Evolutionary conservation across 2,329 filamentous ascomycete genomes (phyloP), one percentile per base, ranked within the genome.

Genomic region (Beauveria caledonica): DNA sequence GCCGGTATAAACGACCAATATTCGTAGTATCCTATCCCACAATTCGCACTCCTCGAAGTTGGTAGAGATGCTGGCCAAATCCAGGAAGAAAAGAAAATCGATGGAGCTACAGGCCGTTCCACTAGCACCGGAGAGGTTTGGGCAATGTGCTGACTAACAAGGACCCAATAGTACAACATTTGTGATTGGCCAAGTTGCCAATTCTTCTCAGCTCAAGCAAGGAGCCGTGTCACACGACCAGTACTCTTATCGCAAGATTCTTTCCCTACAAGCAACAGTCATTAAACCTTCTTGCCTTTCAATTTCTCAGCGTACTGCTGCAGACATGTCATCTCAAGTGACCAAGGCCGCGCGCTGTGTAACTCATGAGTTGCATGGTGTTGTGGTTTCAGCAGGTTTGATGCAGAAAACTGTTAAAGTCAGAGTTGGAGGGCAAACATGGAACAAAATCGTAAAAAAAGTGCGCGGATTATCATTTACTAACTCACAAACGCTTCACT

Each of bases 341-440:
- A 71, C 71, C 21, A 74, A 72, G 63, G 75, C 75, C 39, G 74
- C 76, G 60, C 74, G 74, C 58, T 73, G 72, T 58, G 76, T 77
- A 54, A 78, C 76, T 56, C 78, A 79, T 62, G 78, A 84, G 68
- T 70, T 85, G 61, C 79, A 80, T 63, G 88, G 88, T 63, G 84
- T 93, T 45, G 90, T 93, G 25, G 83, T 92, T 54, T 90, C 88
- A 46, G 85, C 89, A 7, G 90, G 89, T 21, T 80, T 86, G 62
- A 92, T 92, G 87, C 76, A 85, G 62, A 89, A 87, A 74, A 92
- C 89, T 3, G 88, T 92, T 61, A 92, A 89, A 74, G 89, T 92
- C 63, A 83, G 86, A 65, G 80, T 92, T 15, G 86, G 87, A 56
- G 82, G 80, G 15, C 83, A 86, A 70, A 81, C 84, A 70, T 93